Base-by-base conservation (phyloP, 306 rosid genomes). In the Hippophae rhamnoides region DNA sequence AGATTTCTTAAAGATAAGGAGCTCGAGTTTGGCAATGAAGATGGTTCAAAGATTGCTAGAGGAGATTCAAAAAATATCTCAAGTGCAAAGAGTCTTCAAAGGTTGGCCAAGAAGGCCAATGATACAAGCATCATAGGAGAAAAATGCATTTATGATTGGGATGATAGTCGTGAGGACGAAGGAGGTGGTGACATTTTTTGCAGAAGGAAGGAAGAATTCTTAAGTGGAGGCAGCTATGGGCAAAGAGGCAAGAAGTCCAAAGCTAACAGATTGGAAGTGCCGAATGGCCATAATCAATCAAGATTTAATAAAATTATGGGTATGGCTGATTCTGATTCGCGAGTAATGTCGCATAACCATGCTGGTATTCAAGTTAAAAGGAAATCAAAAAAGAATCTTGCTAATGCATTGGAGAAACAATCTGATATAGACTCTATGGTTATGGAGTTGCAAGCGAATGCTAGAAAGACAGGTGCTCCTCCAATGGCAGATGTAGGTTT, bases 101-200 rank as follows among this genome's bases (percentile, higher is more conserved):
- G 54, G 72, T 69, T 88, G 74, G 89, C 95, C 48, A 88, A 77
- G 79, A 82, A 64, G 69, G 82, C 68, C 56, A 75, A 46, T 54
- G 80, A 67, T 68, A 75, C 60, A 61, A 74, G 52, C 71, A 64
- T 71, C 40, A 41, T 58, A 61, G 75, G 62, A 74, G 69, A 75
- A 71, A 47, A 74, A 45, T 72, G 71, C 50, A 72, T 86, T 66
- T 93, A 67, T 68, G 97, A 93, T 41, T 93, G 95, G 99, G 95
- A 93, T 61, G 95, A 88, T 70, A 82, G 25, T 70, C 71, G 67
- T 23, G 99, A 93, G 71, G 97, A 93, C 80, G 99, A 88, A 77
- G 84, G 89, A 23, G 99, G 97, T 48, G 99, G 99, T 61, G 95
- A 78, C 52, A 72, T 93, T 61, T 81, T 74, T 74, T 12, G 61